Evolutionary conservation across 2,329 filamentous ascomycete species (phyloP).

Genomic region (Talaromyces sp.): DNA sequence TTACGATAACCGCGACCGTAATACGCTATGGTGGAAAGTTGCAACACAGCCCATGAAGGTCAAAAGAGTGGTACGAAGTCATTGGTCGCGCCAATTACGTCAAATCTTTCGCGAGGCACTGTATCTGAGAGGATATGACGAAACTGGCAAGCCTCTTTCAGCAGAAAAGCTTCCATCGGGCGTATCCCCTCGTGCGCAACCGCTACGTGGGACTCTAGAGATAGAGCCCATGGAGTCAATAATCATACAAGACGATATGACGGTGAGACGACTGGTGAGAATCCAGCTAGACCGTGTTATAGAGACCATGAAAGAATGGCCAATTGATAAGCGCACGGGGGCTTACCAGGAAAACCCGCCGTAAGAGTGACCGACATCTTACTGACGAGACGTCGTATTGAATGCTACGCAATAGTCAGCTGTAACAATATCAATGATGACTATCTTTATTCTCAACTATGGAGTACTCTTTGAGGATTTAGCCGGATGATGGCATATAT

Average conservation of each 20-base stretch:
- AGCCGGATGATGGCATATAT: not conserved
- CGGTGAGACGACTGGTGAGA: not conserved
- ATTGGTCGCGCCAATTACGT: conserved; percentile 42
- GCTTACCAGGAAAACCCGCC: not conserved
- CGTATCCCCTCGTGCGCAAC: not conserved
- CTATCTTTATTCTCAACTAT: not conserved
- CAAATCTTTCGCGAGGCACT: conserved; percentile 47
- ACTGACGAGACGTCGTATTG: not conserved
- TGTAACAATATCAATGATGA: not conserved
- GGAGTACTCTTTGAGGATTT: not conserved
- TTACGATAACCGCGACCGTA: conserved; percentile 36
- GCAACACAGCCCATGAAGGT: conserved; percentile 27
- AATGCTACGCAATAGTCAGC: not conserved
- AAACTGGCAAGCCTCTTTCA: conserved; percentile 27
- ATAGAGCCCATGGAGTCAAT: conserved; percentile 24
- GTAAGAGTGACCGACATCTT: not conserved
- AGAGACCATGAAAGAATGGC: conserved; percentile 2
- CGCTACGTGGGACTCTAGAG: conserved; percentile 37
- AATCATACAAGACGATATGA: not conserved
- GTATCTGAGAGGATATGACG: conserved; percentile 44
- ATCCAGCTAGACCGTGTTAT: not conserved
- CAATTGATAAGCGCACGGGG: not conserved
- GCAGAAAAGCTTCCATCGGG: conserved; percentile 1
- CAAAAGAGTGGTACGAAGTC: conserved; percentile 48
- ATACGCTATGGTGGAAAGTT: conserved; percentile 50